Base-by-base conservation (phyloP, 2,329 filamentous ascomycete species). In the Aspergillus fructus region DNA sequence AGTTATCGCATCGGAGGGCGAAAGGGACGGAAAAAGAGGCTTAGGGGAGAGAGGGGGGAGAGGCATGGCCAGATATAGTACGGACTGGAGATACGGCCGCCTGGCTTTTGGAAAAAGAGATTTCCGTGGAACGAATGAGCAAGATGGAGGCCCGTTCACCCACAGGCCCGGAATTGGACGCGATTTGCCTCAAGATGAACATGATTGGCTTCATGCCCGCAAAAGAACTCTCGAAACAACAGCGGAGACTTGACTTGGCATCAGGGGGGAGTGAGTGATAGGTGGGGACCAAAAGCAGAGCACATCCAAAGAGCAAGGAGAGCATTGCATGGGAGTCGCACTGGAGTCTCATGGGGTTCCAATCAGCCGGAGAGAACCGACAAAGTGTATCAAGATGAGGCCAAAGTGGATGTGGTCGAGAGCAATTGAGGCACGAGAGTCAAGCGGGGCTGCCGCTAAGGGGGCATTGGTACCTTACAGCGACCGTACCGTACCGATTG, bases 31-130 rank as follows among this genome's bases (percentile, higher is more conserved):
- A 56, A 51, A 53, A 34, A 56, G 45, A 50, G 56, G 46, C 50
- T 15, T 53, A 40, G 55, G 55, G 53, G 46, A 52, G 59, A 49
- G 52, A 27, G 12, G 45, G 56, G 58, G 52, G 57, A 56, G 57
- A 53, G 52, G 53, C 53, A 61, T 60, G 50, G 60, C 58, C 55
- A 62, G 61, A 61, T 68, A 68, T 67, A 69, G 58, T 59, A 51
- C 54, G 53, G 49, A 40, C 45, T 45, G 55, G 40, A 19, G n/a
- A 53, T 21, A 60, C 53, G 56, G 51, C 42, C 40, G 27, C 39
- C 11, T 27, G 40, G 17, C 46, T 30, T 23, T 39, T 40, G 17
- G 55, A 52, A 60, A 54, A 54, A 53, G 34, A 49, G 45, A 53
- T 54, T 60, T 53, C 45, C 24, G 49, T 56, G 53, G 59, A 56